Evolutionary conservation across 2,329 filamentous ascomycete genomes (phyloP), one percentile per base, ranked within the genome.

Genomic region (Scedosporium apiospermum): DNA sequence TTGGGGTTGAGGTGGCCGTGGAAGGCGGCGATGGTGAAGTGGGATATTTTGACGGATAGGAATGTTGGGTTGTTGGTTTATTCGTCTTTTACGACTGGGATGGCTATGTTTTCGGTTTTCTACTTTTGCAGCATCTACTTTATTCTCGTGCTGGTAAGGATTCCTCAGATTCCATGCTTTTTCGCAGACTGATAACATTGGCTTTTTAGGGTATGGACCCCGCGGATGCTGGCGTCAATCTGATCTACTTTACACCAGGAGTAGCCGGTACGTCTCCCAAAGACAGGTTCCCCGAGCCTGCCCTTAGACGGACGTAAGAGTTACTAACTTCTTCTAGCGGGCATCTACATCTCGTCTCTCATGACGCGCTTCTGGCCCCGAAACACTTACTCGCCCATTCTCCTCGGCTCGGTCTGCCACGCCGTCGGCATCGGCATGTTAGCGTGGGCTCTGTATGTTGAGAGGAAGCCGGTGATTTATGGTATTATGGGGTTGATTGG

Each of bases 51-150:
- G 57, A 71, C 74, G 3, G 78, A 82, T 62, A 78, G 80, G 41
- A 85, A 90, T 65, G 81, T 85, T 1, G 75, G 78, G 0, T 74
- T 88, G n/a, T 71, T 89, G n/a, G 81, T 84, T 64, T 80, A 82
- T 63, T 78, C 87, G 65, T 85, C 86, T 65, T 83, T 87, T 67
- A 77, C 80, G 3, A 81, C 81, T 0, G 87, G 87, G 3, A 80
- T 84, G 67, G 78, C 76, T 61, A 80, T 79, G 76, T 82, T 76
- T 65, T 73, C 77, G 26, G 75, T 57, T 1, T 82, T 89, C 66
- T 90, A 89, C 71, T 90, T 89, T 67, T 83, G 87, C 66, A 84
- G 83, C 16, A 79, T 89, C 18, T 90, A 88, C 71, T 89, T 89
- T 70, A 82, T 83, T 1, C 73, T 88, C 16, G 86, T 88, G 0